Conservation (phyloP, 2,329 filamentous ascomycete genomes). For the Penicillium verrucosum region DNA sequence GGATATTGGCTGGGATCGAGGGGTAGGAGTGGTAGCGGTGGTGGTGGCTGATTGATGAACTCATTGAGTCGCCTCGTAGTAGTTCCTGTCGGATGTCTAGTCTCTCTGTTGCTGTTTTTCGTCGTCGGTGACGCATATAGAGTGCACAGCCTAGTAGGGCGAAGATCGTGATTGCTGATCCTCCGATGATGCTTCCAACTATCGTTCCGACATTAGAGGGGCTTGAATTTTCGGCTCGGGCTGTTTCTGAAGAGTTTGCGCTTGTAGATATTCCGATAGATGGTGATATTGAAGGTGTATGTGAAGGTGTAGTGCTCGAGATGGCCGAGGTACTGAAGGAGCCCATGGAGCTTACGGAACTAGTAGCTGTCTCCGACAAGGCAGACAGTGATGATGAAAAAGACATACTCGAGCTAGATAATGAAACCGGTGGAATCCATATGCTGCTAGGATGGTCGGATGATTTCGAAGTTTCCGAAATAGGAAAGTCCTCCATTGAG, state of each 20-base stretch:
- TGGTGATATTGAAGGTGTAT: background rate
- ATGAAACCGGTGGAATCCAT: background rate
- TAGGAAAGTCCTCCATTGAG: background rate
- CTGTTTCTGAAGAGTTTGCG: background rate
- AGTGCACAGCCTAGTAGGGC: conserved; percentile 24
- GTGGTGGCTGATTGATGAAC: conserved; percentile 6
- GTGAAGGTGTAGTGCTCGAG: background rate
- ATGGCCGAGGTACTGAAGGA: background rate
- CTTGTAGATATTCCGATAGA: background rate
- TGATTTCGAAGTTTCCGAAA: background rate
- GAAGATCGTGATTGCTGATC: conserved; percentile 23
- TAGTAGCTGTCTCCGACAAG: background rate
- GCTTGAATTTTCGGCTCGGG: background rate
- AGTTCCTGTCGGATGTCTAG: conserved; percentile 18
- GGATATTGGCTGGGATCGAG: conserved; percentile 6
- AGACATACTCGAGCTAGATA: background rate
- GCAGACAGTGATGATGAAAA: background rate
- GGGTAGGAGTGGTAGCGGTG: conserved; percentile 4
- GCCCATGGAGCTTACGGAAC: background rate
- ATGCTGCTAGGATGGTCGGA: background rate
- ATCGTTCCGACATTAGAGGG: conserved; percentile 19
- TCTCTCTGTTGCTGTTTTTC: conserved; percentile 1
- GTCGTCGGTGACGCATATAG: conserved; percentile 23
- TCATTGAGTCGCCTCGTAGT: conserved; percentile 17
- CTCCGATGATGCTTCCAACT: conserved; percentile 31